phyloP scores from a whole-genome alignment of 331 rosid species.

The Telfairia occidentalis region DNA sequence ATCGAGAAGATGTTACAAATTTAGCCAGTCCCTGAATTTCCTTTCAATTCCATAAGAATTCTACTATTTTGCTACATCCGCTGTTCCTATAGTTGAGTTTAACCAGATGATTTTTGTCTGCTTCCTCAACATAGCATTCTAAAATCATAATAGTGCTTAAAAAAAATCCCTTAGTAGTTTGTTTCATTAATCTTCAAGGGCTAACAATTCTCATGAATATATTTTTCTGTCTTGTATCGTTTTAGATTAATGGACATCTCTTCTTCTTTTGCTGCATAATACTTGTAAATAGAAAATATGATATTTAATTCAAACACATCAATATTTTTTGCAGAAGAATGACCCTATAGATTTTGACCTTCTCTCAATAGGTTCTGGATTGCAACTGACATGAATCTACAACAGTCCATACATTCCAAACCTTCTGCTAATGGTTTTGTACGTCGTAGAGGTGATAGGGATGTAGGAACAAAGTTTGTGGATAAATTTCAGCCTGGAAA shows the following conservation, averaged over 20 bases:
- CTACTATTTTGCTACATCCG: not conserved
- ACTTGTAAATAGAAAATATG: not conserved
- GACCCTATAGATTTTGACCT: not conserved
- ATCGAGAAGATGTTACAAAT: not conserved
- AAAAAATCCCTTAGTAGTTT: not conserved
- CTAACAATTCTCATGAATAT: not conserved
- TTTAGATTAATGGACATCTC: not conserved
- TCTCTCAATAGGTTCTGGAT: constrained; percentile 11
- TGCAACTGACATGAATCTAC: constrained; percentile 58
- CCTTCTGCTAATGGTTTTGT: constrained; percentile 73
- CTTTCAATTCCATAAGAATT: not conserved
- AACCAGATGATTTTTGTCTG: not conserved
- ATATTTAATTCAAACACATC: not conserved
- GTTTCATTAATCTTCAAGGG: not conserved
- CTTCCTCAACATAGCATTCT: not conserved
- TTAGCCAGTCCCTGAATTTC: not conserved
- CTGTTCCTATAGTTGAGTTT: not conserved
- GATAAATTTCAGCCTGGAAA: constrained; percentile 53
- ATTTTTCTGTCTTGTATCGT: not conserved
- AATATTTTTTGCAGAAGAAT: not conserved
- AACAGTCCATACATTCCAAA: constrained; percentile 39
- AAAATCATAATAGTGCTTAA: not conserved
- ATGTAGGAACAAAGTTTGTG: constrained; percentile 46
- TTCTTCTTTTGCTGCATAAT: not conserved
- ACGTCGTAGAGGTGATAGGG: constrained; percentile 71